Evolutionary conservation across 257 asterid species (phyloP).

Genomic region (Nicotiana attenuata): DNA sequence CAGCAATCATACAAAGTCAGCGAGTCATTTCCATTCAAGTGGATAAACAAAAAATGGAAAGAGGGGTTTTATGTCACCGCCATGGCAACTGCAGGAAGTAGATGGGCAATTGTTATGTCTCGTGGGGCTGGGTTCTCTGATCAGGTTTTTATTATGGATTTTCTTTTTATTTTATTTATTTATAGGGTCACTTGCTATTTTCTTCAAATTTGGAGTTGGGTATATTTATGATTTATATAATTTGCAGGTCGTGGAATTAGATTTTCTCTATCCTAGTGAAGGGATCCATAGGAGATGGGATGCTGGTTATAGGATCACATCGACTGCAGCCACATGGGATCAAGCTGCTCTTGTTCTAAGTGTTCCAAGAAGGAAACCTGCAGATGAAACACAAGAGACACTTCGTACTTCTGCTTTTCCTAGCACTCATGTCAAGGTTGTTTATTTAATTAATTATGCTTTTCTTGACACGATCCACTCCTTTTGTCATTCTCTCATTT

Average conservation of each 20-base stretch:
- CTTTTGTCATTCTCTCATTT: neutral
- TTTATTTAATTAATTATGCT: neutral
- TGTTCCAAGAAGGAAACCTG: constrained; percentile 53
- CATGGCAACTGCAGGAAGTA: constrained; percentile 61
- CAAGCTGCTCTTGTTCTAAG: constrained; percentile 66
- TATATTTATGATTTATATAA: neutral
- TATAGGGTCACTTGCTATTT: neutral
- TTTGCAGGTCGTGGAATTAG: constrained; percentile 63
- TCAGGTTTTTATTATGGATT: constrained; percentile 34
- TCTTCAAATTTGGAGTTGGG: neutral
- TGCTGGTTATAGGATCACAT: constrained; percentile 56
- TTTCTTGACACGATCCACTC: neutral
- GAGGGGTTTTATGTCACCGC: constrained; percentile 66
- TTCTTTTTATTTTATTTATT: neutral
- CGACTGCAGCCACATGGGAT: constrained; percentile 62
- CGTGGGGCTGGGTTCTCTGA: constrained; percentile 67
- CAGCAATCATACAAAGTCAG: constrained; percentile 75
- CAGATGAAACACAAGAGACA: constrained; percentile 81
- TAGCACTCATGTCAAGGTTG: constrained; percentile 72
- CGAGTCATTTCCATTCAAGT: constrained; percentile 65
- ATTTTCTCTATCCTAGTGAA: constrained; percentile 65
- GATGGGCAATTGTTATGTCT: constrained; percentile 73
- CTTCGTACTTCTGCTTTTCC: constrained; percentile 87
- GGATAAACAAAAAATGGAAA: constrained; percentile 73
- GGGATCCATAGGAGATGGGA: constrained; percentile 74